These are phyloP conservation scores for Trichosporon coremiiforme DNA, from an alignment of 1,284 basidiomycete species.

Conservation along the genomic window DNA sequence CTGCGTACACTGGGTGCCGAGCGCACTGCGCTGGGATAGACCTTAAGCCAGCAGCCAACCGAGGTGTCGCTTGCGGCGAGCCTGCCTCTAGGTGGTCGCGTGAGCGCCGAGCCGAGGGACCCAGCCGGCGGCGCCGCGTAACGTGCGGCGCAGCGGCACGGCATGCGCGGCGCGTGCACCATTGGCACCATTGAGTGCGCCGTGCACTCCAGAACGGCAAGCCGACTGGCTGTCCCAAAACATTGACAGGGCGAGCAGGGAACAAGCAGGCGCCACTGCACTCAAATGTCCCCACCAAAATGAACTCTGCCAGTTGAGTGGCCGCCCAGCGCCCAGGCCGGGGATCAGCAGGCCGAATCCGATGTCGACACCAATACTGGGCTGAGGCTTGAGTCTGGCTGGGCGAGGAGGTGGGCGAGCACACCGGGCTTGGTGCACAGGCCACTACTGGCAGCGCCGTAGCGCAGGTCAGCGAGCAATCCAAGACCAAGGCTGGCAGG, in stretches of 20 bases:
- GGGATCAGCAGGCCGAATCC: neutral
- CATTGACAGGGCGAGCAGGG: too few relatives aligned
- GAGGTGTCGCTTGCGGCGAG: neutral
- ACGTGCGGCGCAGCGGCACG: neutral
- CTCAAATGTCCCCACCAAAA: neutral
- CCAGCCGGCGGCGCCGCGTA: too few relatives aligned
- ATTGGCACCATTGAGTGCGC: neutral
- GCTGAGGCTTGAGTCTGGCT: neutral
- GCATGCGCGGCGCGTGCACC: too few relatives aligned
- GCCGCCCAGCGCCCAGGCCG: too few relatives aligned
- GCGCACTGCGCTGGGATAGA: too few relatives aligned
- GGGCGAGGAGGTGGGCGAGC: neutral
- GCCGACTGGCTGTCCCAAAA: neutral
- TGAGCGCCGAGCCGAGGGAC: neutral
- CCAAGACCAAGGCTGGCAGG: neutral
- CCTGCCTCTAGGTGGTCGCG: neutral
- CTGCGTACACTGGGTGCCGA: too few relatives aligned
- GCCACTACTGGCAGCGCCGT: neutral
- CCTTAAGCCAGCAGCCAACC: neutral
- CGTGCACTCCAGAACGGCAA: neutral
- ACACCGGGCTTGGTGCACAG: neutral
- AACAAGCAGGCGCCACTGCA: too few relatives aligned
- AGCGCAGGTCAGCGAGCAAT: too few relatives aligned
- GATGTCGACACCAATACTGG: neutral
- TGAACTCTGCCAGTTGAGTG: neutral